Evolutionary conservation across 2,329 filamentous ascomycete species (phyloP), one percentile per base, ranked within the genome.

Genomic region (Neoascochyta sp.): DNA sequence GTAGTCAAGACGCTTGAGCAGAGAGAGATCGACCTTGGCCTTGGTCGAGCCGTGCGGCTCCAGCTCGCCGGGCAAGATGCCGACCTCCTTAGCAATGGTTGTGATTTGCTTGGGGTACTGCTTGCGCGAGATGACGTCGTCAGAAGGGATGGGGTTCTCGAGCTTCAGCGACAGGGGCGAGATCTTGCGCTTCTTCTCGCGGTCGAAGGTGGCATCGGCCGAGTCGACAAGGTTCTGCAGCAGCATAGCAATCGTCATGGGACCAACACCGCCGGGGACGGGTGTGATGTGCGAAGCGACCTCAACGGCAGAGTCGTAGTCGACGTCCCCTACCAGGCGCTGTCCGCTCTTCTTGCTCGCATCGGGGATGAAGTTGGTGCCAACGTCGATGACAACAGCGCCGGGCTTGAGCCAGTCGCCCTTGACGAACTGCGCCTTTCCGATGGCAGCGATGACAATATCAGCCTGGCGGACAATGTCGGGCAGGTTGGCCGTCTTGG

Each of bases 241-340:
- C 26, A 98, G 74, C 92, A 98, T 98, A 38, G 92, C 92, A 43
- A 98, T 89, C 3, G 92, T 98, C 92, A 98, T 98, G 28, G 92
- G 92, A 0, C 92, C 92, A 36, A 98, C 92, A 63, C 92, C 92
- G 34, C 92, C 92, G 2, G 92, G 92, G 2, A 98, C 92, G 1
- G 92, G 92, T 3, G 92, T 98, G 56, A 98, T 95, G 54, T 85
- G 78, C 3, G 89, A 95, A 12, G 89, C 92, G 22, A 95, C 84
- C 59, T 93, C 74, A 10, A 75, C 75, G 10, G 90, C 90, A 23
- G 84, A 80, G 29, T 88, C 87, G 52, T 81, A 96, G 54, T 98
- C 88, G 22, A 98, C 92, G 62, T 98, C 92, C 38, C 92, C 92
- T 5, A 96, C 90, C 13, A 98, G 77, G 45, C 89, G 80, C 63